phyloP scores from a whole-genome alignment of 768 basidiomycete species.

The Pulveroboletus sp. region DNA sequence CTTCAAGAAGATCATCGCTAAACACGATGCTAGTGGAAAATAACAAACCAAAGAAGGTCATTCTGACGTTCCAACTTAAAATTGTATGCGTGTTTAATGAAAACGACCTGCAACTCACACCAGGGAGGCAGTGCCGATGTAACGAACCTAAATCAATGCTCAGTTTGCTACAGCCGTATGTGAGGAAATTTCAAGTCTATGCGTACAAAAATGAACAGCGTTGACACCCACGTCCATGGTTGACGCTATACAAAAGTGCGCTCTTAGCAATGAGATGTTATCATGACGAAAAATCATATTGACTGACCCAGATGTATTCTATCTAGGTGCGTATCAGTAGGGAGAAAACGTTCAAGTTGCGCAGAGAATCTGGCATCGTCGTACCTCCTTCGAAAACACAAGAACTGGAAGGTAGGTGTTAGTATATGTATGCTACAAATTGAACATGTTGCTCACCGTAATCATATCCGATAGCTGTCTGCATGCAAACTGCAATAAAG shows the following conservation, averaged over 20 bases:
- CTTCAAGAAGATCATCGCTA: too few species aligned
- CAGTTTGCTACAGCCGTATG: too few species aligned
- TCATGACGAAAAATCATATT: too few species aligned
- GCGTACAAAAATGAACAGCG: background rate
- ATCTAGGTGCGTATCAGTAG: too few species aligned
- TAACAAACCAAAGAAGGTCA: background rate
- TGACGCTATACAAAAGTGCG: background rate
- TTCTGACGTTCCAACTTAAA: background rate
- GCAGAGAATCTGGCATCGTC: too few species aligned
- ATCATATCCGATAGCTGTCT: background rate
- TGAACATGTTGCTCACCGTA: background rate
- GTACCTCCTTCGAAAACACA: background rate
- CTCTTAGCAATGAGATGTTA: too few species aligned
- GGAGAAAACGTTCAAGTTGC: too few species aligned
- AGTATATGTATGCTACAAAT: background rate
- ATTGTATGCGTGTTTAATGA: background rate
- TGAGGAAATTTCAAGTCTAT: too few species aligned
- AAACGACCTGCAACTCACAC: background rate
- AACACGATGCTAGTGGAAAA: background rate
- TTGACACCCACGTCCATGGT: background rate
- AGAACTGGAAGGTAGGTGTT: background rate
- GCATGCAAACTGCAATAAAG: too few species aligned
- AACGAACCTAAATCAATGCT: background rate
- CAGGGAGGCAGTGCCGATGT: background rate
- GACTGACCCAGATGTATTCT: background rate